Evolutionary conservation across 345 rosid species (phyloP).

Genomic region (Eucalyptus sp.): DNA sequence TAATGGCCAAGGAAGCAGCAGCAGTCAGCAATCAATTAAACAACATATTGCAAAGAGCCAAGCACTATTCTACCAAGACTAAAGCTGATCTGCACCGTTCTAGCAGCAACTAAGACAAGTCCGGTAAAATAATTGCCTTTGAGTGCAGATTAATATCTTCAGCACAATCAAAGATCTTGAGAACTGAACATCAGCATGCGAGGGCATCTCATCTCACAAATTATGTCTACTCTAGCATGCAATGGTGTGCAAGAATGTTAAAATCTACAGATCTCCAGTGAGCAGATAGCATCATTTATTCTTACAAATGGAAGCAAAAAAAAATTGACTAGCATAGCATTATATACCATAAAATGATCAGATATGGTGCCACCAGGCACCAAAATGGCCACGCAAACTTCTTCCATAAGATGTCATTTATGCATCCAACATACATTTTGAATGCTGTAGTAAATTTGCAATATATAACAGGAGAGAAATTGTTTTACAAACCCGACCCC

Average conservation of each 20-base stretch:
- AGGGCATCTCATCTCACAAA: not conserved
- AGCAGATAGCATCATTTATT: not conserved
- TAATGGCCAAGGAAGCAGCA: not conserved
- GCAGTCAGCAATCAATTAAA: not conserved
- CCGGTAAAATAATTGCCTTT: not conserved
- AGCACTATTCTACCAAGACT: not conserved
- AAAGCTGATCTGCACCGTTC: not conserved
- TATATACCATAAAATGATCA: not conserved
- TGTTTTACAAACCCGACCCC: conserved; percentile 50
- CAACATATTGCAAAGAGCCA: not conserved
- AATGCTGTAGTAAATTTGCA: not conserved
- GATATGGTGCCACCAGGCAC: not conserved
- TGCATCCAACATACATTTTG: not conserved
- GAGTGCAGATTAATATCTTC: not conserved
- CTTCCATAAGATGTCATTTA: not conserved
- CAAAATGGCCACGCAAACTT: not conserved
- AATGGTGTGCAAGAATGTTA: not conserved
- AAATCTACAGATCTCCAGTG: not conserved
- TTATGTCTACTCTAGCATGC: not conserved
- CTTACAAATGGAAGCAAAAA: not conserved
- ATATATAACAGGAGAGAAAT: not conserved
- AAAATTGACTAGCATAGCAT: not conserved
- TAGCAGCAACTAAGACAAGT: not conserved
- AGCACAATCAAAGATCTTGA: not conserved
- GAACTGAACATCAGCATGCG: not conserved